Conservation (phyloP, 208 protist genomes). For the Trypanosoma rangeli region DNA sequence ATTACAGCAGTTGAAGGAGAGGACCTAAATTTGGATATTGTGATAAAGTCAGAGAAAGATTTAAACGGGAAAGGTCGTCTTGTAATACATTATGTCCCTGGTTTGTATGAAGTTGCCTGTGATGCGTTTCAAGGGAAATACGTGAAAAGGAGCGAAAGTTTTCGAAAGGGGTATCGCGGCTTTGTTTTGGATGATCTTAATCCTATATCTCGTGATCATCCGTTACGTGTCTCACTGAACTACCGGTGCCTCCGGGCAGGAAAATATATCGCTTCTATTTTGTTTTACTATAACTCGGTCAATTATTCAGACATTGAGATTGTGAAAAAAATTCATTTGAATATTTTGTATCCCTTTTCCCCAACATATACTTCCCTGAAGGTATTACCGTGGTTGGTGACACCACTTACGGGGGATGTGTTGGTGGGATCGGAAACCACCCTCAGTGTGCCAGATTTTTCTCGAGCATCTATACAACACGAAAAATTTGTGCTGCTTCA, state of each 20-base stretch:
- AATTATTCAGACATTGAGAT: constrained; percentile 23
- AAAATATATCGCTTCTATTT: constrained; percentile 25
- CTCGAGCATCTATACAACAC: constrained; percentile 10
- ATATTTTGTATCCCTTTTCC: constrained; percentile 27
- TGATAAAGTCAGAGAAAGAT: constrained; percentile 30
- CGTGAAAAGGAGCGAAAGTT: not conserved
- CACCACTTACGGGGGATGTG: not conserved
- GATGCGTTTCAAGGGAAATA: constrained; percentile 6
- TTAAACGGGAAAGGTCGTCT: constrained; percentile 31
- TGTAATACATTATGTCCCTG: constrained; percentile 31
- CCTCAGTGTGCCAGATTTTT: constrained; percentile 17
- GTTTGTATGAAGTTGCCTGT: constrained; percentile 25
- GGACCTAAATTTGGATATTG: constrained; percentile 36
- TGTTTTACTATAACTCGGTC: constrained; percentile 19
- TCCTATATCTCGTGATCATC: constrained; percentile 26
- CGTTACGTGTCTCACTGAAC: constrained; percentile 14
- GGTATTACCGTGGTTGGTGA: constrained; percentile 14
- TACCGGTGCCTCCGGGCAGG: constrained; percentile 22
- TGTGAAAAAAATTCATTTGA: constrained; percentile 18
- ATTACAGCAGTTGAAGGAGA: constrained; percentile 61
- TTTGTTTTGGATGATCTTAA: constrained; percentile 35
- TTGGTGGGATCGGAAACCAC: constrained; percentile 1
- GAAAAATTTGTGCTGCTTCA: constrained; percentile 12
- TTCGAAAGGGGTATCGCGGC: constrained; percentile 17
- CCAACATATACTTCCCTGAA: constrained; percentile 11